Conservation (phyloP, 441 rosid genomes). For the Pelargonium myrrhifolium region DNA sequence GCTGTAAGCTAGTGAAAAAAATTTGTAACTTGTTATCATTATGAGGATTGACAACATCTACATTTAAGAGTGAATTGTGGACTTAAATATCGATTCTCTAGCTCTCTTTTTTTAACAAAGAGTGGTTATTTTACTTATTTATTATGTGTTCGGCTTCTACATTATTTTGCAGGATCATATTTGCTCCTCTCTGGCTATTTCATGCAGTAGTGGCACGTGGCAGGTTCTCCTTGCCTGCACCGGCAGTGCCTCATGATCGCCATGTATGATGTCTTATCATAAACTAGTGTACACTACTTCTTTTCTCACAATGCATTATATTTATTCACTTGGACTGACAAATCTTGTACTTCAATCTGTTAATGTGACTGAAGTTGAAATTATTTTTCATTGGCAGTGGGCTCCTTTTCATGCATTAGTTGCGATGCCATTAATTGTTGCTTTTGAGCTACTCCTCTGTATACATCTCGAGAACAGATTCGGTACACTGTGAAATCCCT, state of each 20-base stretch:
- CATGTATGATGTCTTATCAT: slow-evolving; percentile 28
- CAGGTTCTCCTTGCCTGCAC: slow-evolving; percentile 64
- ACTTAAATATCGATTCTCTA: background rate
- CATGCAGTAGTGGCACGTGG: slow-evolving; percentile 55
- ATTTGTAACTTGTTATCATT: too few relatives aligned
- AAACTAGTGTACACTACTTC: slow-evolving; percentile 5
- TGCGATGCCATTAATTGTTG: slow-evolving; percentile 52
- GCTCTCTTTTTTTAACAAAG: background rate
- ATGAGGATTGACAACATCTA: too few relatives aligned
- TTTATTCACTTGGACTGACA: background rate
- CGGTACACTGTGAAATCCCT: slow-evolving; percentile 24
- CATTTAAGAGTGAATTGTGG: background rate
- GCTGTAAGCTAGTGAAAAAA: too few relatives aligned
- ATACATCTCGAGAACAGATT: slow-evolving; percentile 41
- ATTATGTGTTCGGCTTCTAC: too few relatives aligned
- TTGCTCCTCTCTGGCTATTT: slow-evolving; percentile 56
- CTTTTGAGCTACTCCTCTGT: slow-evolving; percentile 56
- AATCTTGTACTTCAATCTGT: slow-evolving; percentile 1
- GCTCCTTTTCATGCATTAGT: slow-evolving; percentile 49
- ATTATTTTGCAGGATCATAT: slow-evolving; percentile 40
- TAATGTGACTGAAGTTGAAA: background rate
- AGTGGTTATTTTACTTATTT: background rate
- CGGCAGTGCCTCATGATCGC: slow-evolving; percentile 56
- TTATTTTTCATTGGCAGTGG: slow-evolving; percentile 44
- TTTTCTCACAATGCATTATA: background rate